A percentile compares a stretch with the other conserved stretches of the same genome.
phyloP scores from a whole-genome alignment of 306 rosid genomes.

The Gillenia trifoliata region DNA sequence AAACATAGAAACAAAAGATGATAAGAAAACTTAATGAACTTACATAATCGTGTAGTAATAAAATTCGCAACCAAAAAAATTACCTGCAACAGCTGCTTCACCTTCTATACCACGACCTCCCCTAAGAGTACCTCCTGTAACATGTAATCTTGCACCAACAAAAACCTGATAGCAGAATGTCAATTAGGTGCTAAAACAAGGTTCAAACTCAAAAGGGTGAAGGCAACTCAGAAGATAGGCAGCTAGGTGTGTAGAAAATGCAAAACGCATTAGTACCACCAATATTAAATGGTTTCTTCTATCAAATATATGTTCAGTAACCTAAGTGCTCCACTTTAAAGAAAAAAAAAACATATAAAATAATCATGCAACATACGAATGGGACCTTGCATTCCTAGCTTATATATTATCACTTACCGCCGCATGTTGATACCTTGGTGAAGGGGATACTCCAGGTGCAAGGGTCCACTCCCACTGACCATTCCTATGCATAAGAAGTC shows the following conservation, averaged over 20 bases:
- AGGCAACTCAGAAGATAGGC: constrained; percentile 9
- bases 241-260: background rate
- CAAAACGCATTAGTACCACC: background rate
- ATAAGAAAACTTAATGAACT: background rate
- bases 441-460: constrained; percentile 99
- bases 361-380: constrained; percentile 10
- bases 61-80: constrained; percentile 11
- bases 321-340: background rate
- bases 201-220: constrained; percentile 1
- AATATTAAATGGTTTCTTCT: background rate
- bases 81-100: constrained; percentile 91
- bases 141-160: constrained; percentile 98
- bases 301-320: background rate
- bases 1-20: background rate
- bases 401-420: constrained; percentile 65
- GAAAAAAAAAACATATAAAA: background rate
- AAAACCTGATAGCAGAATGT: constrained; percentile 62
- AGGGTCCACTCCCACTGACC: constrained; percentile 99
- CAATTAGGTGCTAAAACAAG: constrained; percentile 11
- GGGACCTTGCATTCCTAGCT: background rate
- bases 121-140: constrained; percentile 90
- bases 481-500: constrained; percentile 94
- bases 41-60: constrained; percentile 11
- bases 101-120: constrained; percentile 98
- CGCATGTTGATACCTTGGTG: constrained; percentile 95